Base-by-base conservation (phyloP, 306 rosid species). In the Lagenaria siceraria region DNA sequence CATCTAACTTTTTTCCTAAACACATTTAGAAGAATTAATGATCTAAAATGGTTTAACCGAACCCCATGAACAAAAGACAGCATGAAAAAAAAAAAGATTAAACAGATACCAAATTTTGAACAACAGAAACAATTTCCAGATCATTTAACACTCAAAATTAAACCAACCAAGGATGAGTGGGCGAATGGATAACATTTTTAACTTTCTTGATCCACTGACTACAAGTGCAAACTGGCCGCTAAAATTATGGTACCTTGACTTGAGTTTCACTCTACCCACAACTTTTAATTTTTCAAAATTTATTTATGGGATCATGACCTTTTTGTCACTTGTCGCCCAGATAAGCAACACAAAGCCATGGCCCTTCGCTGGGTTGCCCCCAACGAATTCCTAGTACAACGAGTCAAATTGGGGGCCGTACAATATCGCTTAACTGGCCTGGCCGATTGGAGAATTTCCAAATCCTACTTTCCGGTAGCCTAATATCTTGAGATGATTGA, bases 231-330 rank as follows among this genome's bases (percentile, higher is more conserved):
- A 42, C n/a, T 42, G 59, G 22, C 17, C 76, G 48, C 40, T 46
- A 71, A 71, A 25, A 71, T 48, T 71, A 71, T 71, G 76, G 59
- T 71, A 71, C 40, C 74, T 48, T 49, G 21, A 27, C 76, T 71
- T 71, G 4, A 71, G 76, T 14, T 71, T 46, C 40, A 71, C 76
- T 48, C 58, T 24, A 21, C 56, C 76, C 76, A 48, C 48, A 24
- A 8, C 59, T 48, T 71, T 46, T 43, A 17, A 24, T 27, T 46
- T 22, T 25, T 0, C 31, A 35, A 64, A 60, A 3, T 8, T 63
- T 33, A 8, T 66, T 40, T 21, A 4, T 40, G 53, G 74, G 74
- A 36, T 66, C 19, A 36, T 66, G 74, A 66, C 40, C 33, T 46
- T 48, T 46, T 48, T 71, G 58, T 49, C 59, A 7, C 4, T 25